These are phyloP conservation scores for Sambucus nigra DNA, from an alignment of 129 eudicot species.

Conservation along the genomic window DNA sequence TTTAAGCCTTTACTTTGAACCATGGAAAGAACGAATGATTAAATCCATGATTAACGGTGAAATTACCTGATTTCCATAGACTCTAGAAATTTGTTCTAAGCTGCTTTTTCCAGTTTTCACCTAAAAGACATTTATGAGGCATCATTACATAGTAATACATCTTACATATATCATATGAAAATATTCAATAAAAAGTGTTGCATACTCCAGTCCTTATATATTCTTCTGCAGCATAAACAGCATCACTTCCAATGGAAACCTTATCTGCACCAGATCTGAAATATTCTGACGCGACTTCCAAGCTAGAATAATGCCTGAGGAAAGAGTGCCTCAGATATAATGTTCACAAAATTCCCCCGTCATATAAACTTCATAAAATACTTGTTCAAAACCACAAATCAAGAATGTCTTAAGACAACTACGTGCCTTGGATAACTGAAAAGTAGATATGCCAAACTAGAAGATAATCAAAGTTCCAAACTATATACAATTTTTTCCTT, in stretches of 20 bases:
- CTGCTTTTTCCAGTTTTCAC: constrained; percentile 88
- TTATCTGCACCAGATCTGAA: constrained; percentile 98
- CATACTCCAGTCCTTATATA: constrained; percentile 74
- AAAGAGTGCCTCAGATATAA: constrained; percentile 1
- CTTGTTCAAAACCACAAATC: not conserved
- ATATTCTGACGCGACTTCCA: constrained; percentile 98
- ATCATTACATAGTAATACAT: not conserved
- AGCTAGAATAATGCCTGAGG: constrained; percentile 79
- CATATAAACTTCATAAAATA: not conserved
- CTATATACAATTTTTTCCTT: too few relatives aligned
- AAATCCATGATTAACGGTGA: not conserved
- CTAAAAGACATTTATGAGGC: constrained; percentile 23
- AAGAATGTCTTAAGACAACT: not conserved
- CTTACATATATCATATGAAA: not conserved
- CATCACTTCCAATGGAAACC: constrained; percentile 95
- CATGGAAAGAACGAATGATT: too few relatives aligned
- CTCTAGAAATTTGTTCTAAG: constrained; percentile 92
- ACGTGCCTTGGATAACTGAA: not conserved
- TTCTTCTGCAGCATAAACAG: constrained; percentile 97
- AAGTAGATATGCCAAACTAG: not conserved
- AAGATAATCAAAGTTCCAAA: too few relatives aligned
- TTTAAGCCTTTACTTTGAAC: too few relatives aligned
- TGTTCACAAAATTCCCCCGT: not conserved
- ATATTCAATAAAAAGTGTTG: not conserved
- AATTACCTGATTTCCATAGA: constrained; percentile 90